Conservation (phyloP, 2,329 filamentous ascomycete species). For the Shiraia bambusicola region DNA sequence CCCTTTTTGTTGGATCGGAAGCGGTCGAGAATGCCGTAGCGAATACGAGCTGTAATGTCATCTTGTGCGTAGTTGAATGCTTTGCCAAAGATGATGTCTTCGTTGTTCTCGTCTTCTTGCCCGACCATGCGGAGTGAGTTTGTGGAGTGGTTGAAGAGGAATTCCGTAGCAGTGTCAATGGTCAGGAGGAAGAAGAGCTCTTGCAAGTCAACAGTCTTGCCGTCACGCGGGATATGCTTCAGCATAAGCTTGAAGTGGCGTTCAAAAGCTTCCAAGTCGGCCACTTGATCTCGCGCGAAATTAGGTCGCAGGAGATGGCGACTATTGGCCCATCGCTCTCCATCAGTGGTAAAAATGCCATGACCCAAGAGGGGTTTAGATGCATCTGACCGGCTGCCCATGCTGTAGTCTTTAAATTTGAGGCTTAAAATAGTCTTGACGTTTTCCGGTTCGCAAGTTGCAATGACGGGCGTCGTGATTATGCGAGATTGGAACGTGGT, state of each 20-base stretch:
- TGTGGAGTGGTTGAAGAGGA: constrained; percentile 51
- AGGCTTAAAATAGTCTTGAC: constrained; percentile 50
- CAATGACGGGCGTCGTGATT: constrained; percentile 37
- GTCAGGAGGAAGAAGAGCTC: constrained; percentile 53
- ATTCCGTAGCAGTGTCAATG: constrained; percentile 54
- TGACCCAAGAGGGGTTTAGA: constrained; percentile 48
- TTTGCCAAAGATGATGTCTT: constrained; percentile 45
- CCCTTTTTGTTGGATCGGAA: constrained; percentile 40
- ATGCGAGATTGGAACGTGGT: constrained; percentile 47
- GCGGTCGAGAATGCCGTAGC: constrained; percentile 39
- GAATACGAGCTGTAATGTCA: constrained; percentile 40
- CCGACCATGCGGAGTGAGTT: constrained; percentile 38
- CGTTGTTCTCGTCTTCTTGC: constrained; percentile 29
- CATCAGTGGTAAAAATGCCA: constrained; percentile 52
- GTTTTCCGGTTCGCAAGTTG: constrained; percentile 52
- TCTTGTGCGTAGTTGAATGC: constrained; percentile 48
- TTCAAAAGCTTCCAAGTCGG: constrained; percentile 61
- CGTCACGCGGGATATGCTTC: constrained; percentile 59
- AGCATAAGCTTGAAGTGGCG: constrained; percentile 60
- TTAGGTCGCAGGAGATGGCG: constrained; percentile 56
- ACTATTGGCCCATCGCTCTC: constrained; percentile 43
- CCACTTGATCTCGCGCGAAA: constrained; percentile 55
- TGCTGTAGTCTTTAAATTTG: constrained; percentile 51
- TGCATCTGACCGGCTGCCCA: constrained; percentile 38
- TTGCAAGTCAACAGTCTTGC: constrained; percentile 43